A percentile compares a stretch with the other conserved stretches of the same genome.
These are phyloP conservation scores for Rhinocladiella similis DNA, from an alignment of 2,329 filamentous ascomycete species.

Conservation along the genomic window DNA sequence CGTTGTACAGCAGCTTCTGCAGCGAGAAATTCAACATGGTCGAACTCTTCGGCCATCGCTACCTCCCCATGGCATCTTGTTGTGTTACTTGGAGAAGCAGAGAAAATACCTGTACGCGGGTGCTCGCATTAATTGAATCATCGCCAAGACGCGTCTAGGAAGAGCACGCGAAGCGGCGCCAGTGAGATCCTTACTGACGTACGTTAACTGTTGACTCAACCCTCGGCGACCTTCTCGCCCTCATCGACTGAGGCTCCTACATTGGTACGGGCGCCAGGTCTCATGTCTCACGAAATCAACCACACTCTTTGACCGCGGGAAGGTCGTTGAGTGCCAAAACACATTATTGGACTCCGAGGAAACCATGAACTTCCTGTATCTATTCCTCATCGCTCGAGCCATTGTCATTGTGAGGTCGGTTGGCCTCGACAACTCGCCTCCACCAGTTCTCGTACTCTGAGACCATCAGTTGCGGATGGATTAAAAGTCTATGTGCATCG, in stretches of 20 bases:
- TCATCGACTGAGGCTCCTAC: too few species aligned
- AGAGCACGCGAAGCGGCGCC: too few species aligned
- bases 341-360: too few species aligned
- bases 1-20: slow-evolving; percentile 43
- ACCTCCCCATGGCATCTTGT: neutral
- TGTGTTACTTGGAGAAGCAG: neutral
- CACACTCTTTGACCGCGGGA: too few species aligned
- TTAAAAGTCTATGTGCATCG: neutral
- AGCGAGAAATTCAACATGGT: slow-evolving; percentile 46
- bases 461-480: slow-evolving; percentile 1
- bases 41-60: slow-evolving; percentile 48
- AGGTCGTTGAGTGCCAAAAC: too few species aligned
- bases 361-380: too few species aligned
- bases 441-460: slow-evolving; percentile 3
- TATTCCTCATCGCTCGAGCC: neutral
- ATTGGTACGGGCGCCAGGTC: too few species aligned
- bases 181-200: neutral
- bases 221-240: too few species aligned
- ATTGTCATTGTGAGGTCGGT: neutral
- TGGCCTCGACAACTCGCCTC: neutral
- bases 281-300: too few species aligned
- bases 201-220: too few species aligned
- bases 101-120: neutral
- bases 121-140: too few species aligned
- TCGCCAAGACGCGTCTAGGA: too few species aligned